Conservation (phyloP, 176 grass and related monocot species). For the Oryza glumipatula region DNA sequence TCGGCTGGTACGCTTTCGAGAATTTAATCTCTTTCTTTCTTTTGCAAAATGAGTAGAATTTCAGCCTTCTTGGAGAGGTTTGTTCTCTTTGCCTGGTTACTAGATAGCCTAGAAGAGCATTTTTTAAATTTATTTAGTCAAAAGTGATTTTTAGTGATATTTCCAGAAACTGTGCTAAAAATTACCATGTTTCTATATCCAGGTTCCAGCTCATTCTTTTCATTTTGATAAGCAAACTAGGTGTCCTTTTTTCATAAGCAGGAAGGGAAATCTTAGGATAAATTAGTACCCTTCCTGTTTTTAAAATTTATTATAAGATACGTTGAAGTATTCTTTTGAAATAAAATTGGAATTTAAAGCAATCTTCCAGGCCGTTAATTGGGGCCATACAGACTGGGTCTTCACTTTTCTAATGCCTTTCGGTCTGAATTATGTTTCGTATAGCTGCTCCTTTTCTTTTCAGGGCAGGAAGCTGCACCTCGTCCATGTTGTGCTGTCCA, state of each 20-base stretch:
- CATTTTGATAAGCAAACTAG: background rate
- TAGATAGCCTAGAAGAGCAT: too few species aligned
- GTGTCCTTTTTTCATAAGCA: background rate
- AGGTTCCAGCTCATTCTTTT: background rate
- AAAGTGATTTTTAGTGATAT: background rate
- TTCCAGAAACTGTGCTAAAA: background rate
- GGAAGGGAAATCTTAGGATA: background rate
- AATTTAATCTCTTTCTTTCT: background rate
- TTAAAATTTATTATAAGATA: background rate
- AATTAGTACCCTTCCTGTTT: background rate
- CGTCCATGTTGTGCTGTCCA: constrained; percentile 22
- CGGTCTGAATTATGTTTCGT: constrained; percentile 20
- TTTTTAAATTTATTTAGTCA: too few species aligned
- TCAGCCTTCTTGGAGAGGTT: background rate
- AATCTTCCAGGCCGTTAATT: background rate
- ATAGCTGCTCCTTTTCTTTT: background rate
- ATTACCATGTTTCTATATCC: background rate
- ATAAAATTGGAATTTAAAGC: background rate
- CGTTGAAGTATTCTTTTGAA: background rate
- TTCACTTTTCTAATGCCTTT: constrained; percentile 3
- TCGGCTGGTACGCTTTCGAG: background rate
- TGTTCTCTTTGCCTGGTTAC: too few species aligned
- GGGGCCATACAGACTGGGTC: constrained; percentile 16
- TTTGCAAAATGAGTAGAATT: background rate
- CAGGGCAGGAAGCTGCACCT: background rate